A percentile compares a stretch with the other conserved stretches of the same genome.
Conservation (phyloP, 1,284 basidiomycete genomes). For the Gymnopus androsaceus region DNA sequence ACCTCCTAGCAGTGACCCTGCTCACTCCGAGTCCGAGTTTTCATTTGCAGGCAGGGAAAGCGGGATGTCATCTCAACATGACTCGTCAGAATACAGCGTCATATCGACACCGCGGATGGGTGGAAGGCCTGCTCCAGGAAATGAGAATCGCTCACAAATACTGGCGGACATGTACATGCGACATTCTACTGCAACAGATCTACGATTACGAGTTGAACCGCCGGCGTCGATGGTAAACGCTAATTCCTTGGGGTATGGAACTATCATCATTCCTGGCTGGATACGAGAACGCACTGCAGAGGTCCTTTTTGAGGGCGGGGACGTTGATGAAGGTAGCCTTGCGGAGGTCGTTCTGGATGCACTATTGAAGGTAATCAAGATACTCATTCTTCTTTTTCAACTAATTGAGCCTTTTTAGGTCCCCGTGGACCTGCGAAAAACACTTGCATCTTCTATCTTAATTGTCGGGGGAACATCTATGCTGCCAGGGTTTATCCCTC, state of each 20-base stretch:
- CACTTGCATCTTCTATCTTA: constrained; percentile 79
- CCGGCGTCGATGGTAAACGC: constrained; percentile 64
- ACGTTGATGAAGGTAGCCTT: constrained; percentile 81
- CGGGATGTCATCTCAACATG: constrained; percentile 41
- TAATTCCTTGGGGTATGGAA: constrained; percentile 63
- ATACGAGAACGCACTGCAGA: constrained; percentile 89
- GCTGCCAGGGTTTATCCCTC: constrained; percentile 89
- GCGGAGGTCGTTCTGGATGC: constrained; percentile 80
- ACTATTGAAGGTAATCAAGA: constrained; percentile 65
- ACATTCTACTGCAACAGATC: constrained; percentile 72
- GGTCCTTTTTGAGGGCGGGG: constrained; percentile 87
- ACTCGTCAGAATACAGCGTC: constrained; percentile 61
- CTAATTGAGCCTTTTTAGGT: constrained; percentile 49
- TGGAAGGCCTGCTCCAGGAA: constrained; percentile 24
- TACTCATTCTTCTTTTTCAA: not conserved
- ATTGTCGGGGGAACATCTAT: constrained; percentile 88
- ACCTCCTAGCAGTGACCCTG: constrained; percentile 53
- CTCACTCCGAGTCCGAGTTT: constrained; percentile 67
- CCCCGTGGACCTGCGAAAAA: constrained; percentile 85
- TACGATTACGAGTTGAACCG: constrained; percentile 66
- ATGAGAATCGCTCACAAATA: constrained; percentile 62
- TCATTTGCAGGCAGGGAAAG: constrained; percentile 57
- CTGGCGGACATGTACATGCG: constrained; percentile 69
- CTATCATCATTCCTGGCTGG: constrained; percentile 91
- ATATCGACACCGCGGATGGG: constrained; percentile 41